A percentile compares a stretch with the other conserved stretches of the same genome.
phyloP scores from a whole-genome alignment of 1,284 basidiomycete genomes.

The Meira nashicola region DNA sequence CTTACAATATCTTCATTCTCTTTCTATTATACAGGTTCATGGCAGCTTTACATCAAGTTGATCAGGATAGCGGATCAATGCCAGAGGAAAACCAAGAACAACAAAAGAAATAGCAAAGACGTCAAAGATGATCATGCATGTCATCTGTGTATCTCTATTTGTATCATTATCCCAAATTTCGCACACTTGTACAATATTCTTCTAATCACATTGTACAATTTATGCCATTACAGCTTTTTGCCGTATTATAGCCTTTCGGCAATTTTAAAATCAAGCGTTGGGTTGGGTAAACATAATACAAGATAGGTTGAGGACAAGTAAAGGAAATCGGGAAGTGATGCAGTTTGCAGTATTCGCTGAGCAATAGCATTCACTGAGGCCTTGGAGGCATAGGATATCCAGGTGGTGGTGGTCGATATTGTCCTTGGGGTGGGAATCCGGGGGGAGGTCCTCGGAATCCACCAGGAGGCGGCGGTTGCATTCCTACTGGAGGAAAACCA shows the following conservation, averaged over 20 bases:
- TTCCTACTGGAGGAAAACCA: conserved; percentile 23
- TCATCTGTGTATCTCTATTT: background rate
- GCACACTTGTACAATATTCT: background rate
- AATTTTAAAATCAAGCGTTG: background rate
- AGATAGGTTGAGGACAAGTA: background rate
- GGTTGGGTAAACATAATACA: background rate
- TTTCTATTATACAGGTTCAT: conserved; percentile 5
- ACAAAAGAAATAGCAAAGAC: background rate
- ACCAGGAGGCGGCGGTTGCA: background rate
- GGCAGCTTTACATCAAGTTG: conserved; percentile 12
- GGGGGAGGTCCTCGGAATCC: conserved; percentile 31
- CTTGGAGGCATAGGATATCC: conserved; percentile 9
- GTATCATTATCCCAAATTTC: background rate
- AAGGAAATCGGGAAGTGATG: background rate
- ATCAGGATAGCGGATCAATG: conserved; percentile 3
- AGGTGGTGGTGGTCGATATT: conserved; percentile 10
- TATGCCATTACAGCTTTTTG: background rate
- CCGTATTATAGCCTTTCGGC: background rate
- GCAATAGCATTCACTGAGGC: background rate
- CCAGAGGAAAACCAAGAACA: background rate
- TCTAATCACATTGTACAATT: background rate
- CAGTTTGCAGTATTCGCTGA: too few relatives aligned
- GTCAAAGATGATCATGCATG: background rate
- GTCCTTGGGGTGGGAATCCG: conserved; percentile 21
- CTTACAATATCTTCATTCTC: background rate